A percentile compares a stretch with the other conserved stretches of the same genome.
phyloP scores from a whole-genome alignment of 805 yeast genomes.

The Yarrowia sp. region DNA sequence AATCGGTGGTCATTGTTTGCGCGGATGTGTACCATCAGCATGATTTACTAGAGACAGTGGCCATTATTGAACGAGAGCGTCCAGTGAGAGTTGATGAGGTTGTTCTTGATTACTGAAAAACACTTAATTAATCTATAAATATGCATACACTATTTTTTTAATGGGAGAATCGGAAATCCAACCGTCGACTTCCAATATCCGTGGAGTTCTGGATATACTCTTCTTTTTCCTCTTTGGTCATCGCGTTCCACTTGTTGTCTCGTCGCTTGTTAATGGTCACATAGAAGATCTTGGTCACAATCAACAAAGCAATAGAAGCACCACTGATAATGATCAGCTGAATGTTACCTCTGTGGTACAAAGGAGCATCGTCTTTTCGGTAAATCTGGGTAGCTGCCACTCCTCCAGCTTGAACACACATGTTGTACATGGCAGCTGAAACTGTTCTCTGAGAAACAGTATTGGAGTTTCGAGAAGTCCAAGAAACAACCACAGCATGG shows the following conservation, averaged over 20 bases:
- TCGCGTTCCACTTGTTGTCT: slow-evolving; percentile 50
- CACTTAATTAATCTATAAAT: not conserved
- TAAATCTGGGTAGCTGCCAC: slow-evolving; percentile 59
- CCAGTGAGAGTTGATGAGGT: not conserved
- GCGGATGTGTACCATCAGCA: slow-evolving; percentile 32
- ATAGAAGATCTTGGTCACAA: slow-evolving; percentile 40
- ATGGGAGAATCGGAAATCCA: slow-evolving; percentile 50
- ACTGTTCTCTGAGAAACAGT: slow-evolving; percentile 62
- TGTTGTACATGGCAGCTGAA: slow-evolving; percentile 62
- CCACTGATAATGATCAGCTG: slow-evolving; percentile 33
- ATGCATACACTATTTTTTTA: not conserved
- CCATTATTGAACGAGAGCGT: not conserved
- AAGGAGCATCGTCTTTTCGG: slow-evolving; percentile 55
- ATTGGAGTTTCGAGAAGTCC: slow-evolving; percentile 63
- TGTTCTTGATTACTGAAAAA: not conserved
- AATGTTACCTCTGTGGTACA: slow-evolving; percentile 56
- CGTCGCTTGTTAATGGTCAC: slow-evolving; percentile 37
- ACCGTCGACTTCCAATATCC: slow-evolving; percentile 57
- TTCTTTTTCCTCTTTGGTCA: slow-evolving; percentile 51
- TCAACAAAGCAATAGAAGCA: slow-evolving; percentile 29
- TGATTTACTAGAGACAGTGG: slow-evolving; percentile 27
- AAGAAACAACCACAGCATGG: slow-evolving; percentile 55
- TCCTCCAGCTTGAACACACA: slow-evolving; percentile 58
- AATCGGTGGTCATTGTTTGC: slow-evolving; percentile 28
- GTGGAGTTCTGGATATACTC: slow-evolving; percentile 48